Evolutionary conservation across 2,329 filamentous ascomycete genomes (phyloP).

Genomic region (Colletotrichum tropicale): DNA sequence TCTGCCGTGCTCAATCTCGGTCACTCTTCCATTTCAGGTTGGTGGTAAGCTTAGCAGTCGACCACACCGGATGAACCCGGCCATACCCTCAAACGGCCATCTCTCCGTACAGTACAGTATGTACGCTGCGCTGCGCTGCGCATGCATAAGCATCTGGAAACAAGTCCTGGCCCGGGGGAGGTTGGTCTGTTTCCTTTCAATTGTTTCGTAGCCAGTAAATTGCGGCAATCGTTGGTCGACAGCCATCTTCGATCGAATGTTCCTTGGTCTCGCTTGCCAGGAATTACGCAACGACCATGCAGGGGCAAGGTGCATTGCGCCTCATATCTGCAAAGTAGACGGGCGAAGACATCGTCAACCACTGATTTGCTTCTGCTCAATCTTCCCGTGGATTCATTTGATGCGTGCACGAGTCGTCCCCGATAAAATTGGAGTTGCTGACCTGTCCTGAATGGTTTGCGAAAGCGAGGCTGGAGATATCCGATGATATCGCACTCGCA

Average conservation of each 20-base stretch:
- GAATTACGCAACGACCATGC: neutral
- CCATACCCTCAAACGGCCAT: neutral
- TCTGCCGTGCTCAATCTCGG: constrained; percentile 18
- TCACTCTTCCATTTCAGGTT: constrained; percentile 20
- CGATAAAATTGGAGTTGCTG: neutral
- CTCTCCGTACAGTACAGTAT: neutral
- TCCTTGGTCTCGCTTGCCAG: neutral
- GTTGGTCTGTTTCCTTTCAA: neutral
- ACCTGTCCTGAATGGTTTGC: neutral
- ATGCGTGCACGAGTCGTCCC: neutral
- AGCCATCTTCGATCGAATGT: neutral
- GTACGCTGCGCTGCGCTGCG: neutral
- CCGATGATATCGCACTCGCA: neutral
- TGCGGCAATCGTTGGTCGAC: neutral
- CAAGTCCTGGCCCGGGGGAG: neutral
- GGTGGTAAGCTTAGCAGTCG: constrained; percentile 7
- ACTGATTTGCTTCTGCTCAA: neutral
- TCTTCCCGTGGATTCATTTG: neutral
- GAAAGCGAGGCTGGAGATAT: neutral
- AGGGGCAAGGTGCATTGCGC: neutral
- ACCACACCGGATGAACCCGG: constrained; percentile 19
- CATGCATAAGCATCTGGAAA: neutral
- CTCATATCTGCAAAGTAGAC: neutral
- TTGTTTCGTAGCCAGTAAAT: neutral
- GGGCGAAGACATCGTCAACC: neutral